Percentiles rank a stretch among this genome's conserved stretches.
Evolutionary conservation across 2,329 filamentous ascomycete species (phyloP).

Genomic region (Hansfordia pulvinata): DNA sequence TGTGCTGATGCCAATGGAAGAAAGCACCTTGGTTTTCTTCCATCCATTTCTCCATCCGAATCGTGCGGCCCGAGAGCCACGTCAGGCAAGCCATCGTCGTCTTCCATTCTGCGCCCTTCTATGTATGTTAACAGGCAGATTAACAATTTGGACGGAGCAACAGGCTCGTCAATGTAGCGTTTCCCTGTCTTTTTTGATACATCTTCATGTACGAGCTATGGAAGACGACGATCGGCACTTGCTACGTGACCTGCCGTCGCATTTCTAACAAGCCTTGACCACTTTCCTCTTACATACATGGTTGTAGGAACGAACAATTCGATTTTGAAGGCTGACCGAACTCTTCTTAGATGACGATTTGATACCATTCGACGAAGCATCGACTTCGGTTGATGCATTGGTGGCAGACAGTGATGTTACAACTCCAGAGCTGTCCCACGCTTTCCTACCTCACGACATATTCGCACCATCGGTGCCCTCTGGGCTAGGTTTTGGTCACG

Average conservation of each 20-base stretch:
- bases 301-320: too few species aligned
- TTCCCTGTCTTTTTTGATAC: conserved; percentile 24
- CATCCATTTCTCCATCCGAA: conserved; percentile 13
- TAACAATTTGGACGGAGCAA: too few species aligned
- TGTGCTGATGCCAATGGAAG: conserved; percentile 16
- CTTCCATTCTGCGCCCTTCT: too few species aligned
- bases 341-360: conserved; percentile 55
- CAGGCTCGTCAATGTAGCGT: conserved; percentile 36
- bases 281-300: too few species aligned
- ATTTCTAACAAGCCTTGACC: too few species aligned
- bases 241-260: too few species aligned
- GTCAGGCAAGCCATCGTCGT: conserved; percentile 59
- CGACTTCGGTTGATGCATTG: conserved; percentile 51
- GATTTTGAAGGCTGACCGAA: too few species aligned
- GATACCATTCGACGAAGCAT: conserved; percentile 46
- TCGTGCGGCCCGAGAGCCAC: conserved; percentile 25
- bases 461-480: conserved; percentile 29
- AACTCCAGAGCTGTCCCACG: too few species aligned
- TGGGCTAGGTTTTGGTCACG: conserved; percentile 26
- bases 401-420: conserved; percentile 46
- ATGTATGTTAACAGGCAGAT: conserved; percentile 52
- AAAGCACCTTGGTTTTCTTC: conserved; percentile 11
- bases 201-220: conserved; percentile 26
- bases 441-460: conserved; percentile 8
- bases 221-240: conserved; percentile 55